These are phyloP conservation scores for Fusarium floridanum DNA, from an alignment of 2,329 filamentous ascomycete genomes.

Conservation along the genomic window DNA sequence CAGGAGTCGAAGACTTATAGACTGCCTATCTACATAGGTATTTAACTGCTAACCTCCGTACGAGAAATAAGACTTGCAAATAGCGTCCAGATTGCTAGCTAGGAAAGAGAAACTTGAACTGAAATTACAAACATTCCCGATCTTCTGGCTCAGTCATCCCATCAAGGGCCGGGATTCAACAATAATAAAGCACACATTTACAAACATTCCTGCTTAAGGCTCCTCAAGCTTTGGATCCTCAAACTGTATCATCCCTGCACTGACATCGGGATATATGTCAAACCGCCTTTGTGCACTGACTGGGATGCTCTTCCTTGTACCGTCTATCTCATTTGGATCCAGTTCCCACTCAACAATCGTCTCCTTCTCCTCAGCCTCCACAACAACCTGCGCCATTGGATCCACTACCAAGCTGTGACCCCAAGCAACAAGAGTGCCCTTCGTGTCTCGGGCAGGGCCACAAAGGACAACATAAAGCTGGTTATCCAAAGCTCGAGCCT, in stretches of 20 bases:
- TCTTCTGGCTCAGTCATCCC: too few relatives aligned
- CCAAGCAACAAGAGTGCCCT: constrained; percentile 85
- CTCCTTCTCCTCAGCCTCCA: constrained; percentile 82
- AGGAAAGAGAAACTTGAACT: too few relatives aligned
- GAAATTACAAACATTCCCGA: too few relatives aligned
- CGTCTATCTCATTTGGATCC: constrained; percentile 74
- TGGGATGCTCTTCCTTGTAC: constrained; percentile 84
- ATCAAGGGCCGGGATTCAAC: too few relatives aligned
- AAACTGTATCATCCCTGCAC: constrained; percentile 44
- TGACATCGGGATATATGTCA: constrained; percentile 95
- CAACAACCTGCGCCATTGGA: constrained; percentile 83
- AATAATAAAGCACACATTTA: too few relatives aligned
- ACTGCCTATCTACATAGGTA: too few relatives aligned
- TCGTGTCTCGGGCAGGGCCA: constrained; percentile 84
- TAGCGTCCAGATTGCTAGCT: too few relatives aligned
- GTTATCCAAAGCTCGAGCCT: constrained; percentile 89
- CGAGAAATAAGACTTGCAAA: too few relatives aligned
- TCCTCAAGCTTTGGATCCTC: constrained; percentile 1
- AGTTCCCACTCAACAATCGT: constrained; percentile 80
- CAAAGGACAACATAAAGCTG: constrained; percentile 93
- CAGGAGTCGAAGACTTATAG: too few relatives aligned
- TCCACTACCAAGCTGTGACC: constrained; percentile 90
- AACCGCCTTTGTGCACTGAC: constrained; percentile 86
- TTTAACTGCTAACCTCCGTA: too few relatives aligned
- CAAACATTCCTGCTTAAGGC: too few relatives aligned